Evolutionary conservation across 768 basidiomycete species (phyloP), one percentile per base, ranked within the genome.

Genomic region (Russula ochroleuca): DNA sequence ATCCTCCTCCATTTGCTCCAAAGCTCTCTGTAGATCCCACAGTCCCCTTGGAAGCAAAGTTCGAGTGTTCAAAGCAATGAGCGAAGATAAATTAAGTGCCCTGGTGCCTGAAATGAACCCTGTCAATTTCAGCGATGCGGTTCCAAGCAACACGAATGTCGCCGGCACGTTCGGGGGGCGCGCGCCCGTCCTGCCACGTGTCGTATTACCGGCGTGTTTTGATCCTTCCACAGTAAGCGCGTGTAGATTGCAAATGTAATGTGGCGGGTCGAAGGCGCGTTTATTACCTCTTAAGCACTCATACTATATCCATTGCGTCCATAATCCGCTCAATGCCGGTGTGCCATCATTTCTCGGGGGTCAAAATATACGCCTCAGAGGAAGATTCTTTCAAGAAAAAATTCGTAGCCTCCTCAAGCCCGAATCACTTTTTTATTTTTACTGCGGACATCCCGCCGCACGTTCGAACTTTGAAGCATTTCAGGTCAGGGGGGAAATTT

Each of bases 101-200:
- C 59, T 61, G 59, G 63, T 64, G 51, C 63, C 63, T 60, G 53
- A 48, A 56, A 64, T 49, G 53, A 48, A 49, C 58, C n/a, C 63
- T 64, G 59, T 60, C 47, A 60, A 50, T 41, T 17, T 33, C 40
- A 48, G 28, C 31, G 57, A 63, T 25, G 31, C 52, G 48, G 48
- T 53, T 54, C 63, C 40, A 56, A 60, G 59, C 47, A 56, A 55
- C 35, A 25, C 56, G 21, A 57, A 38, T 49, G 63, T 64, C 21
- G 59, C 53, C 48, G 59, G 51, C 59, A 64, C 31, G 58, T 61
- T 60, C 49, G 59, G 38, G 48, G 53, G 45, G 53, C 40, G 59
- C 53, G 43, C 48, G 63, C 58, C 28, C 45, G 0, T 55, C 52
- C 31, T 45, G 63, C 63, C 59, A 64, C 63, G 63, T 64, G 63